phyloP scores from a whole-genome alignment of 169 alveolate species.

The Theileria sp. region DNA sequence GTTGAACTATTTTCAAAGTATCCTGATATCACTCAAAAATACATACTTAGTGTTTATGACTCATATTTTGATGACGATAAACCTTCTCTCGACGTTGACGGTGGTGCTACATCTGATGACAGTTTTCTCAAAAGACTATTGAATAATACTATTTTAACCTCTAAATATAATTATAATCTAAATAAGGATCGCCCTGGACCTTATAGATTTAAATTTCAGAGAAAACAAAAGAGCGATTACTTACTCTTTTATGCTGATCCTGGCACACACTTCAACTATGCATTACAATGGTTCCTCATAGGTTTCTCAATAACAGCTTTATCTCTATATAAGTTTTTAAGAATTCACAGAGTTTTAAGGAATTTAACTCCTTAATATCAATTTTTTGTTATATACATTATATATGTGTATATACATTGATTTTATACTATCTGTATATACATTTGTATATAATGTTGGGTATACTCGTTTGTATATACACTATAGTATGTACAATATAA shows the following conservation, averaged over 20 bases:
- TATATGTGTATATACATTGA: not conserved
- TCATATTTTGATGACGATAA: slow-evolving; percentile 77
- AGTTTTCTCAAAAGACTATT: slow-evolving; percentile 6
- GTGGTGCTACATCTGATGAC: not conserved
- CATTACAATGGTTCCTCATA: slow-evolving; percentile 85
- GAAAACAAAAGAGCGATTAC: slow-evolving; percentile 79
- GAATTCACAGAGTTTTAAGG: slow-evolving; percentile 21
- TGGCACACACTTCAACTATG: slow-evolving; percentile 86
- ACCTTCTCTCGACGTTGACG: slow-evolving; percentile 21
- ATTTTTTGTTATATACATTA: not conserved
- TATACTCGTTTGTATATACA: not conserved
- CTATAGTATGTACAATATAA: not conserved
- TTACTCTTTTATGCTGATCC: slow-evolving; percentile 86
- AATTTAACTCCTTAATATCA: not conserved
- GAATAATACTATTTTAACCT: not conserved
- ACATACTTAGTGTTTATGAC: slow-evolving; percentile 76
- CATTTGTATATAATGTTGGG: not conserved
- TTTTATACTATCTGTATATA: not conserved
- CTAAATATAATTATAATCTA: not conserved
- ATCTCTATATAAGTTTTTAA: slow-evolving; percentile 64
- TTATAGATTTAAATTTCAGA: slow-evolving; percentile 62
- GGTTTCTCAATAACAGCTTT: slow-evolving; percentile 67
- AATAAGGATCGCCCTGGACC: slow-evolving; percentile 19
- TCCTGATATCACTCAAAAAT: slow-evolving; percentile 56
- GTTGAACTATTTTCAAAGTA: slow-evolving; percentile 59